These are phyloP conservation scores for Exophiala bonariae DNA, from an alignment of 2,329 filamentous ascomycete genomes.

Conservation along the genomic window DNA sequence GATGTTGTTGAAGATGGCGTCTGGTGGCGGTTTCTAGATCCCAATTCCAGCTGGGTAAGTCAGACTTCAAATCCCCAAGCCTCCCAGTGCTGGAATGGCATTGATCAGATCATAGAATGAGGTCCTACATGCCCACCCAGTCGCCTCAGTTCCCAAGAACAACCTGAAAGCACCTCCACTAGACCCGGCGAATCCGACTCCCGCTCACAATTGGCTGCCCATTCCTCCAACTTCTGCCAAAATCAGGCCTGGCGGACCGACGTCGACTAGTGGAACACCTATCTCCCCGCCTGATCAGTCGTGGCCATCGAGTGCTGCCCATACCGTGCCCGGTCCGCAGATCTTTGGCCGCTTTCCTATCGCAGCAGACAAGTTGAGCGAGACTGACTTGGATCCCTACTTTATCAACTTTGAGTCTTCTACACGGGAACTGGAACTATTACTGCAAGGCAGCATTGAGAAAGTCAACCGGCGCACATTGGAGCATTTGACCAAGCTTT, in stretches of 20 bases:
- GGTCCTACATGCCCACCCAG: conserved; percentile 88
- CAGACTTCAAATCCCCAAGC: conserved; percentile 19
- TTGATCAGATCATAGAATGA: conserved; percentile 65
- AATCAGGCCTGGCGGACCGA: conserved; percentile 59
- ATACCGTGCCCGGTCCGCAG: conserved; percentile 61
- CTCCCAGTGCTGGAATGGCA: background rate
- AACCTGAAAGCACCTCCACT: conserved; percentile 93
- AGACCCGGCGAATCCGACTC: conserved; percentile 86
- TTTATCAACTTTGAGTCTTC: conserved; percentile 91
- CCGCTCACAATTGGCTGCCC: conserved; percentile 83
- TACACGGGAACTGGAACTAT: conserved; percentile 84
- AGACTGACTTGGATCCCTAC: conserved; percentile 92
- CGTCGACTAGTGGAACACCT: conserved; percentile 52
- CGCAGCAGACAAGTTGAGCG: conserved; percentile 71
- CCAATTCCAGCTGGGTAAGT: conserved; percentile 95
- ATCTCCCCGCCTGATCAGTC: conserved; percentile 54
- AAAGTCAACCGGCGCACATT: conserved; percentile 91
- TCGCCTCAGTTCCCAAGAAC: conserved; percentile 89
- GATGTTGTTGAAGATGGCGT: conserved; percentile 89
- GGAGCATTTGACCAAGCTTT: conserved; percentile 78
- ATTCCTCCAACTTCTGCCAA: conserved; percentile 83
- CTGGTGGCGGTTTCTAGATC: conserved; percentile 96
- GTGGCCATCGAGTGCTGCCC: conserved; percentile 54
- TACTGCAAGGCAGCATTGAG: conserved; percentile 91
- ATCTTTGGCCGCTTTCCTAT: conserved; percentile 80